Percentiles rank a stretch among this genome's conserved stretches.
Evolutionary conservation across 1,139 yeast species (phyloP).

Genomic region (Zygosaccharomyces sapae): DNA sequence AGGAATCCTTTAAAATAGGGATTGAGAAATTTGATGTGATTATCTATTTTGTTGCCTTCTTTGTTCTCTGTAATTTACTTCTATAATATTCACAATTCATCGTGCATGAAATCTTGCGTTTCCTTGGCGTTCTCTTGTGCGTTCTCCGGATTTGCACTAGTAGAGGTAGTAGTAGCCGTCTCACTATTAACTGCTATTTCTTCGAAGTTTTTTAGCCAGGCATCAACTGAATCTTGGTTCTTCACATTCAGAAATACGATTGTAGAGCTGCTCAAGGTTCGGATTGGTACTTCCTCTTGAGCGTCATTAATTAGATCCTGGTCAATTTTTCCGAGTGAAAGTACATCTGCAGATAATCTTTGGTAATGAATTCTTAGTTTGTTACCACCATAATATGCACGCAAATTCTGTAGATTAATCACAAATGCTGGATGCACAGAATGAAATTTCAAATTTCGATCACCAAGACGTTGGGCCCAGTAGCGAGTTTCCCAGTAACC

Average conservation of each 20-base stretch:
- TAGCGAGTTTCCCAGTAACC: conserved; percentile 93
- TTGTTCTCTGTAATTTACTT: background rate
- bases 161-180: background rate
- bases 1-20: background rate
- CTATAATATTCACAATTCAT: conserved; percentile 14
- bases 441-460: conserved; percentile 59
- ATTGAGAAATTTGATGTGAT: background rate
- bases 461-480: conserved; percentile 66
- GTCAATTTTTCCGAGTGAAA: conserved; percentile 75
- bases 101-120: conserved; percentile 9
- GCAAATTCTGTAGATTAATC: conserved; percentile 65
- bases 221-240: conserved; percentile 2
- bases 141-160: background rate
- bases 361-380: conserved; percentile 82
- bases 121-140: conserved; percentile 1
- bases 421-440: conserved; percentile 76
- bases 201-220: background rate
- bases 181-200: background rate
- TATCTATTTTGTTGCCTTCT: background rate
- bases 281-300: conserved; percentile 45
- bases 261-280: conserved; percentile 11
- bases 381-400: conserved; percentile 72
- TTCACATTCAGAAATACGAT: conserved; percentile 1
- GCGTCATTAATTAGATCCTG: conserved; percentile 89
- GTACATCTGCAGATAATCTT: conserved; percentile 69